Base-by-base conservation (phyloP, 2,329 filamentous ascomycete species). In the Pseudogymnoascus sp. region DNA sequence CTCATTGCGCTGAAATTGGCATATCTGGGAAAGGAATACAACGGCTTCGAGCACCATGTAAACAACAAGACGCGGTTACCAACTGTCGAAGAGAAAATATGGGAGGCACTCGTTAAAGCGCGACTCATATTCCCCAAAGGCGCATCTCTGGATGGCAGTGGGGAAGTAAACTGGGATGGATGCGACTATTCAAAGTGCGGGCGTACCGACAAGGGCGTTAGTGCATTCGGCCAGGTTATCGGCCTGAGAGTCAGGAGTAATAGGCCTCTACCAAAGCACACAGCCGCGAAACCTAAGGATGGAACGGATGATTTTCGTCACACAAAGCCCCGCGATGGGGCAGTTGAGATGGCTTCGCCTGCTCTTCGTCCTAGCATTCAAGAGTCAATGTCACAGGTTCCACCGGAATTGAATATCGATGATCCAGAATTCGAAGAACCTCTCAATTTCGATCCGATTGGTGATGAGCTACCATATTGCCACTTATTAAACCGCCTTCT, bases 151-250 rank as follows among this genome's bases (percentile, higher is more conserved):
- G 29, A 55, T 55, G 49, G 49, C n/a, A 55, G 29, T 11, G 80
- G 84, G 8, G 76, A 82, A 61, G 79, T 97, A 26, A 88, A 90
- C 74, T 96, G 91, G 82, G 85, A 90, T 35, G 87, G 87, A 6
- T 92, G 86, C 74, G 90, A 96, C 65, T 99, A 97, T 74, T 92
- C 90, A 37, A 99, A 99, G 75, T 97, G 93, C 71, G 94, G 94
- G 1, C 82, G 94, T 66, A 99, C 94, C 16, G 94, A 99, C 73
- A 82, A 86, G 61, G 94, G 94, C 11, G 94, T 99, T 37, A 97
- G 92, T 74, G 92, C 94, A 2, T 99, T 99, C 77, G 94, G 94
- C 0, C 94, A 99, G 78, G 94, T 99, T 63, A 86, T 99, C 70
- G 89, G 87, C 0, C 77, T 99, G 41, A 79, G 88, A 62, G 87